Conservation (phyloP, 257 asterid species). For the Handroanthus guayacan region DNA sequence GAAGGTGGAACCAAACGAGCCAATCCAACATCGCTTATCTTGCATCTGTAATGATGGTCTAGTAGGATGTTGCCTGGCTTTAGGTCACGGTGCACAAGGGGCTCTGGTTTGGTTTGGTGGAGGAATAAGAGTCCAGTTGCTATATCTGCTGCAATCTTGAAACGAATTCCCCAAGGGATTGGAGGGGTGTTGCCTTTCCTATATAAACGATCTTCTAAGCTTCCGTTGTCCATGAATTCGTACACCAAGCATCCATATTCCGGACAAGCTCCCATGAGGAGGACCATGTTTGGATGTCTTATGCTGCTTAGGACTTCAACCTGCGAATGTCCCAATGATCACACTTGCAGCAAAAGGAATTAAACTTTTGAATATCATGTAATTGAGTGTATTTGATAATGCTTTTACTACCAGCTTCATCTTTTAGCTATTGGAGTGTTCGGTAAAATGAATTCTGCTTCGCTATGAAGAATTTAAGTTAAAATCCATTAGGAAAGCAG, state of each 20-base stretch:
- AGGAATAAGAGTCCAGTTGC: conserved; percentile 80
- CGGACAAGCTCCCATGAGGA: conserved; percentile 83
- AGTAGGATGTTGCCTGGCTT: conserved; percentile 81
- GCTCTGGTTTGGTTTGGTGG: conserved; percentile 86
- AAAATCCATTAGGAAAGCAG: too few species aligned
- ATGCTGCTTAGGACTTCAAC: conserved; percentile 74
- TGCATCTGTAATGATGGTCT: conserved; percentile 69
- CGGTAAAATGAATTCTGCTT: too few species aligned
- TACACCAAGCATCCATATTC: conserved; percentile 86
- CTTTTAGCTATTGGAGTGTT: too few species aligned
- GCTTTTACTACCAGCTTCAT: too few species aligned
- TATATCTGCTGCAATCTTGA: conserved; percentile 73
- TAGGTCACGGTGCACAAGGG: conserved; percentile 84
- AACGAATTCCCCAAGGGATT: conserved; percentile 75
- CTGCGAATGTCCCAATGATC: conserved; percentile 35
- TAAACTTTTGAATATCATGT: not conserved
- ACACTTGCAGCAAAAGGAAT: not conserved
- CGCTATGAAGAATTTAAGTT: too few species aligned
- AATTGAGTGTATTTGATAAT: too few species aligned
- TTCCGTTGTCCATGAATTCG: conserved; percentile 82
- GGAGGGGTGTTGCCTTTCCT: conserved; percentile 78
- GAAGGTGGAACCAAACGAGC: conserved; percentile 78
- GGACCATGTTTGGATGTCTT: conserved; percentile 89
- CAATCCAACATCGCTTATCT: conserved; percentile 84
- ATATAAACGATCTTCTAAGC: conserved; percentile 76